Evolutionary conservation across 148 eudicot species (phyloP).

Genomic region (Rhododendron vialii): DNA sequence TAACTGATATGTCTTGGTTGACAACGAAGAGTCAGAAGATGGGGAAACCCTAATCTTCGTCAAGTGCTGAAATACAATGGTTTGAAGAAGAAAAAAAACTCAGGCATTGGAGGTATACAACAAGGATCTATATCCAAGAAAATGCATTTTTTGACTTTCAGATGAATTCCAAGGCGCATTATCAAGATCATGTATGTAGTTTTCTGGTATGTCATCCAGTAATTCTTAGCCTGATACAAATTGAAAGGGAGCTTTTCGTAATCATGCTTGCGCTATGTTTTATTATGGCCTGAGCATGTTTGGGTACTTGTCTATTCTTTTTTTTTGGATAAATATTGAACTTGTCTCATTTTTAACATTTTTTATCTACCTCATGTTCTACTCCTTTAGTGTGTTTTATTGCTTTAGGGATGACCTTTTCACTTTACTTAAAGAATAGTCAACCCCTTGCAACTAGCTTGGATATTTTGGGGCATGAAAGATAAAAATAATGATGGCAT

Average conservation of each 20-base stretch:
- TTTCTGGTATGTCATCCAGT: neutral
- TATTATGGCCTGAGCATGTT: no score
- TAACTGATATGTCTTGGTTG: neutral
- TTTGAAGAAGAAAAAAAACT: no score
- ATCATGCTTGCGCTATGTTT: no score
- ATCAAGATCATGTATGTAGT: neutral
- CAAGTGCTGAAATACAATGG: no score
- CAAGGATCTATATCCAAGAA: neutral
- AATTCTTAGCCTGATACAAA: no score
- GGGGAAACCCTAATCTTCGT: neutral
- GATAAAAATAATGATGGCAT: neutral
- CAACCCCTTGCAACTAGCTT: no score
- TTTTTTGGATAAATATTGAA: no score
- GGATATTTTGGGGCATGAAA: neutral
- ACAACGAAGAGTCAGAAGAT: neutral
- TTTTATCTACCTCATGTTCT: neutral
- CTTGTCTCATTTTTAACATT: neutral
- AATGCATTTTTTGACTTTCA: neutral
- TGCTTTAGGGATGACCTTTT: neutral
- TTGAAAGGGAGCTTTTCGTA: no score
- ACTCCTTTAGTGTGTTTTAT: no score
- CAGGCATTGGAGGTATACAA: neutral
- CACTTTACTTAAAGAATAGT: neutral
- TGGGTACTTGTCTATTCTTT: no score
- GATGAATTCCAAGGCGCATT: neutral